Evolutionary conservation across 352 stramenopile species (phyloP).

Genomic region (Globisporangium viniferum): DNA sequence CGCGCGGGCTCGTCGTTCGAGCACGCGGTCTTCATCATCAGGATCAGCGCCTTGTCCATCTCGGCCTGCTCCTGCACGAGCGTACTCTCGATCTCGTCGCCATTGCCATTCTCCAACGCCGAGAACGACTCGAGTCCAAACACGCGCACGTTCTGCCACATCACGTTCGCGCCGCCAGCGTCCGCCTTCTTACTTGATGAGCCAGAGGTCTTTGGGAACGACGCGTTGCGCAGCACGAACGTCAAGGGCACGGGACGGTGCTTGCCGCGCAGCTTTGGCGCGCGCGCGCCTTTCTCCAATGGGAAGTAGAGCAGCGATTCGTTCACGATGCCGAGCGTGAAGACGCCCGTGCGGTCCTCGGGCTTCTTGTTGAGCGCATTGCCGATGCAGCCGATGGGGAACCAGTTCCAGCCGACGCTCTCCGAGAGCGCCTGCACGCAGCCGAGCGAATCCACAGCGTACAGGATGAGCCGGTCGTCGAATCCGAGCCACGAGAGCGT

Average conservation of each 20-base stretch:
- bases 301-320: conserved; percentile 76
- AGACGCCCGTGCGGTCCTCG: conserved; percentile 50
- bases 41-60: conserved; percentile 80
- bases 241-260: conserved; percentile 73
- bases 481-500: conserved; percentile 75
- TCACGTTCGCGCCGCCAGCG: conserved; percentile 25
- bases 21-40: conserved; percentile 83
- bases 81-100: conserved; percentile 12
- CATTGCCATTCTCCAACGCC: not conserved
- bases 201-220: conserved; percentile 45
- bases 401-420: conserved; percentile 63
- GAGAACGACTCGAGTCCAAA: conserved; percentile 29
- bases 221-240: conserved; percentile 49
- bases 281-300: conserved; percentile 39
- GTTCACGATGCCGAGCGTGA: conserved; percentile 68
- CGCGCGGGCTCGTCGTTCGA: conserved; percentile 60
- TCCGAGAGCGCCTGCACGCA: conserved; percentile 56
- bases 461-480: conserved; percentile 69
- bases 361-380: conserved; percentile 61
- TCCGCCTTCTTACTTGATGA: conserved; percentile 30
- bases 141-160: conserved; percentile 72
- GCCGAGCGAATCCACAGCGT: conserved; percentile 66
- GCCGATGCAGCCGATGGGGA: conserved; percentile 65
- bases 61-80: conserved; percentile 67
- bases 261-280: conserved; percentile 56